A percentile compares a stretch with the other conserved stretches of the same genome.
phyloP scores from a whole-genome alignment of 495 filamentous ascomycete species.

The Penicillium pulvis region DNA sequence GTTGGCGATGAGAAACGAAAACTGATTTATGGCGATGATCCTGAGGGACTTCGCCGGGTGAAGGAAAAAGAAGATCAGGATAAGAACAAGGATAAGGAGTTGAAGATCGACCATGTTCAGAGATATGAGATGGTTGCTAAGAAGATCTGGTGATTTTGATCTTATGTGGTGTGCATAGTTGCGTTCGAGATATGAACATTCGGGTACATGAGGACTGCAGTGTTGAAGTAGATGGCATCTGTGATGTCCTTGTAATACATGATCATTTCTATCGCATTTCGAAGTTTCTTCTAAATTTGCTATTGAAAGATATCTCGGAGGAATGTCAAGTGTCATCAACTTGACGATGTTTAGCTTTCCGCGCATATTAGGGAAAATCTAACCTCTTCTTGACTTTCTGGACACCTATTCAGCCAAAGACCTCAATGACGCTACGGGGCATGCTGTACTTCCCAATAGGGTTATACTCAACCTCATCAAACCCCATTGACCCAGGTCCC shows the following conservation, averaged over 20 bases:
- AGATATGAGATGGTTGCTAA: constrained; percentile 94
- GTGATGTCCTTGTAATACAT: not conserved
- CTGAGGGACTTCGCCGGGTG: constrained; percentile 64
- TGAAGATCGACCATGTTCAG: constrained; percentile 66
- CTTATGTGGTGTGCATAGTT: not conserved
- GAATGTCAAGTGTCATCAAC: too few relatives aligned
- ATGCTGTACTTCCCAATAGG: constrained; percentile 35
- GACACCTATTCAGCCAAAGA: constrained; percentile 19
- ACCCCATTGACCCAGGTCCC: constrained; percentile 35
- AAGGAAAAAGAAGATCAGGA: constrained; percentile 70
- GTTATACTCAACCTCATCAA: constrained; percentile 33
- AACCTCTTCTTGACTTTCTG: not conserved
- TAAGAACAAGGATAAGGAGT: constrained; percentile 57
- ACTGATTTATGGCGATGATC: constrained; percentile 87
- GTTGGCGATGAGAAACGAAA: constrained; percentile 83
- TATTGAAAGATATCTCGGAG: too few relatives aligned
- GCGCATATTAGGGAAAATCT: too few relatives aligned
- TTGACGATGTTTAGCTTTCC: too few relatives aligned
- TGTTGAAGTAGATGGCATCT: not conserved
- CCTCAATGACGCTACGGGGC: constrained; percentile 34
- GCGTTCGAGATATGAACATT: not conserved
- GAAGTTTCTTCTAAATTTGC: too few relatives aligned
- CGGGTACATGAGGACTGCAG: not conserved
- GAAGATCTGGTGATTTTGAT: constrained; percentile 75
- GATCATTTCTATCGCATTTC: too few relatives aligned